Conservation (phyloP, 2,329 filamentous ascomycete species). For the Didymellaceae sp. region DNA sequence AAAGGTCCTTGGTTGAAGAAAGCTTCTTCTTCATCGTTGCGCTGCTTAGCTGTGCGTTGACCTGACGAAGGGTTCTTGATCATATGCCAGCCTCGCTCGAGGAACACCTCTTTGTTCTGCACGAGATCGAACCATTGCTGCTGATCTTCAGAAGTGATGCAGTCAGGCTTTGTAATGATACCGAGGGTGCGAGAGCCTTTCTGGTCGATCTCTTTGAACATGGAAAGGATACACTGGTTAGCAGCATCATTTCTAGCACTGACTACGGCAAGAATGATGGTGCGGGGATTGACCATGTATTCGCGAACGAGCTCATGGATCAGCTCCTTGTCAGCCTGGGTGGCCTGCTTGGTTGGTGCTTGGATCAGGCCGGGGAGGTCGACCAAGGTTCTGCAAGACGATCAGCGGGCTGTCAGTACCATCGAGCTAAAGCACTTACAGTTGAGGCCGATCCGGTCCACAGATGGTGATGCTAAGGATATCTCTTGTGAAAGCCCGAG, state of each 20-base stretch:
- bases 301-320: conserved; percentile 8
- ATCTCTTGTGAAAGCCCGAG: conserved; percentile 45
- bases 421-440: conserved; percentile 9
- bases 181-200: conserved; percentile 59
- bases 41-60: conserved; percentile 39
- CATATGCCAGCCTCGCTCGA: conserved; percentile 61
- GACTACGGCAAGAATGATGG: conserved; percentile 34
- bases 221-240: conserved; percentile 64
- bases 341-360: background rate
- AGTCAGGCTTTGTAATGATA: conserved; percentile 65
- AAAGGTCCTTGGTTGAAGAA: conserved; percentile 30
- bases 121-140: conserved; percentile 49
- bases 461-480: conserved; percentile 50
- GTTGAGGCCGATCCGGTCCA: conserved; percentile 41
- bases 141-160: conserved; percentile 51
- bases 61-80: conserved; percentile 56
- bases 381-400: background rate
- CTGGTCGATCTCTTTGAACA: conserved; percentile 54
- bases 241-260: conserved; percentile 56
- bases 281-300: conserved; percentile 8
- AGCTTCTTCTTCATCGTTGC: conserved; percentile 42
- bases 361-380: conserved; percentile 8
- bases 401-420: background rate
- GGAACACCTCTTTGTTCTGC: conserved; percentile 48
- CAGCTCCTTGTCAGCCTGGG: conserved; percentile 1